A percentile compares a stretch with the other conserved stretches of the same genome.
Conservation (phyloP, 768 basidiomycete species). For the Imleria badia region DNA sequence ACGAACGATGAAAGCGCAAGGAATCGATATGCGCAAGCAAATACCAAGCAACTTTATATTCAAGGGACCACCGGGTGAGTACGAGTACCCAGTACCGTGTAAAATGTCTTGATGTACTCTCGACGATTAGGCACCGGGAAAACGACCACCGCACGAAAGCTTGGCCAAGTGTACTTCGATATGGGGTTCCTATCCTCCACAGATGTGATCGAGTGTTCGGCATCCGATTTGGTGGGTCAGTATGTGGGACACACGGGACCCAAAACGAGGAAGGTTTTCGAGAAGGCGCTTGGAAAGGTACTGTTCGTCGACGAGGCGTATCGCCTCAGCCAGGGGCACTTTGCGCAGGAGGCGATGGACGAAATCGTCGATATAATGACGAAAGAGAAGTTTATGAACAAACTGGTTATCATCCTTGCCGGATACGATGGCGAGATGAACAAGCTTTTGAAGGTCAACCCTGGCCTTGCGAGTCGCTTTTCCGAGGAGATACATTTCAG, state of each 20-base stretch:
- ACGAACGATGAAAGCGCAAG: conserved; percentile 37
- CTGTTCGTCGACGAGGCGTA: conserved; percentile 76
- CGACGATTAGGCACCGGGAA: conserved; percentile 54
- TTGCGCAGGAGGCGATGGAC: conserved; percentile 71
- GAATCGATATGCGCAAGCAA: conserved; percentile 45
- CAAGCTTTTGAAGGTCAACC: conserved; percentile 53
- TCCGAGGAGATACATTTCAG: conserved; percentile 56
- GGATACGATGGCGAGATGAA: conserved; percentile 74
- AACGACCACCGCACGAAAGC: conserved; percentile 60
- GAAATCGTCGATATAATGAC: conserved; percentile 67
- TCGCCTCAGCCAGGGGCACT: conserved; percentile 56
- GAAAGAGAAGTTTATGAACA: conserved; percentile 52
- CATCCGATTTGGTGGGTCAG: conserved; percentile 66
- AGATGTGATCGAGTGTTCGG: conserved; percentile 68
- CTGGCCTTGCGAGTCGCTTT: conserved; percentile 67
- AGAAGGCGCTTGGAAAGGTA: conserved; percentile 65
- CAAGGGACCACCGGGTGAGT: conserved; percentile 68
- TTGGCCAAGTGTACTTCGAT: conserved; percentile 62
- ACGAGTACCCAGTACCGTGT: not conserved
- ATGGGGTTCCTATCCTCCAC: conserved; percentile 53
- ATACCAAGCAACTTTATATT: conserved; percentile 68
- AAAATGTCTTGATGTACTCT: not conserved
- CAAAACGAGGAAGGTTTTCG: conserved; percentile 57
- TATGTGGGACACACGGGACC: conserved; percentile 74
- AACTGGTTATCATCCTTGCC: conserved; percentile 66